Evolutionary conservation across 225 moss, liverwort and hornwort species (phyloP), one percentile per base, ranked within the genome.

Genomic region (Polytrichum commune): DNA sequence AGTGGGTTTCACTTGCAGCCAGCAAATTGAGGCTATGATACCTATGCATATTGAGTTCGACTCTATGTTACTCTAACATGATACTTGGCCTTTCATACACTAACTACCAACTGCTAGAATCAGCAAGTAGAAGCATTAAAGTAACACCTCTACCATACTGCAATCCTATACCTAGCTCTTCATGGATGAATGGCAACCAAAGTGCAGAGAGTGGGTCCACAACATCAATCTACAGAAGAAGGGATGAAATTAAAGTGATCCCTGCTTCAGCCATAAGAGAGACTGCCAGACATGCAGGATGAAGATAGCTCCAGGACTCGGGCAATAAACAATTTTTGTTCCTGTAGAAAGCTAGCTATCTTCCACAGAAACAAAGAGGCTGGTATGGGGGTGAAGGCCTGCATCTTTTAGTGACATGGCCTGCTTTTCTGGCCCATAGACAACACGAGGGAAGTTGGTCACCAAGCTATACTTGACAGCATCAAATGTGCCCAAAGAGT

Each of bases 341-440:
- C 46, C 46, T 46, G 24, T 24, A 20, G 56, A 69, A 23, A 54
- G 73, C 83, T 91, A 94, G 71, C 70, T 86, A 81, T 92, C 92
- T 69, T 91, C 87, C 55, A 86, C 88, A 79, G 86, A 88, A 73
- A 97, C 92, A 84, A 97, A 97, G 64, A 97, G 90, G 79, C 91
- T 97, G 64, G 92, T 94, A 55, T 97, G 89, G 23, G 97, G 97
- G 70, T 97, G 97, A 62, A 97, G 92, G 28, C 89, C 94, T 32
- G 90, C 86, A 61, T 89, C 91, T 76, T 87, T 92, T 18, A 97
- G 88, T 30, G 92, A 88, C 62, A 80, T 77, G 57, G 72, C 78
- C 76, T 88, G 79, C 82, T 86, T 91, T 73, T 92, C 92, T 25
- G 97, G 90, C 64, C 97, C 97, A 82, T 97, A 97, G 16, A 97